Evolutionary conservation across 1,284 basidiomycete genomes (phyloP).

Genomic region (Tilletia caries): DNA sequence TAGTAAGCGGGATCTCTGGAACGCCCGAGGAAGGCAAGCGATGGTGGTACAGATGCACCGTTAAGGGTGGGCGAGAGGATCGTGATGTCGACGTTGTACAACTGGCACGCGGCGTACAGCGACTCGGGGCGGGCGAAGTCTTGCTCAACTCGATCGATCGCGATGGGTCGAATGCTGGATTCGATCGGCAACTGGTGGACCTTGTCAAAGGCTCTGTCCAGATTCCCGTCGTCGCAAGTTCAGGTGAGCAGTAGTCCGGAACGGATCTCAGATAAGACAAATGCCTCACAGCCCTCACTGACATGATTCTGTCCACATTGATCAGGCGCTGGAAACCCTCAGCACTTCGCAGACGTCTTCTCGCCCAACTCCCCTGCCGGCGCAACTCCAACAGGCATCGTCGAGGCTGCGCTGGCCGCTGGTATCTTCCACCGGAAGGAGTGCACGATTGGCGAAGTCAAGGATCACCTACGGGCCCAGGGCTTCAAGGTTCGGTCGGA

Average conservation of each 20-base stretch:
- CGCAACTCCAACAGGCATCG: slow-evolving; percentile 53
- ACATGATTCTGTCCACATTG: neutral
- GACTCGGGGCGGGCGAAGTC: slow-evolving; percentile 89
- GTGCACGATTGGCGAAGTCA: slow-evolving; percentile 62
- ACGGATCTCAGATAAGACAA: neutral
- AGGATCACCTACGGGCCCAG: slow-evolving; percentile 44
- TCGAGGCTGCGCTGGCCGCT: slow-evolving; percentile 90
- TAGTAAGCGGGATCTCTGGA: slow-evolving; percentile 54
- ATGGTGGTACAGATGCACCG: slow-evolving; percentile 98
- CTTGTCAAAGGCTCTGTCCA: slow-evolving; percentile 70
- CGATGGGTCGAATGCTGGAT: slow-evolving; percentile 88
- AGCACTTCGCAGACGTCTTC: slow-evolving; percentile 78
- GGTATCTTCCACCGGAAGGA: slow-evolving; percentile 95
- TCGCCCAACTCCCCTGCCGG: slow-evolving; percentile 13
- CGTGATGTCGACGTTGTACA: slow-evolving; percentile 89
- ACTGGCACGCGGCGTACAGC: slow-evolving; percentile 81
- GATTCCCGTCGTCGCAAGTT: slow-evolving; percentile 92
- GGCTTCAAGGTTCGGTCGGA: slow-evolving; percentile 42
- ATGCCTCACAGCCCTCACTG: neutral
- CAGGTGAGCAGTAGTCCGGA: slow-evolving; percentile 56
- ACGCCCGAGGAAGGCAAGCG: slow-evolving; percentile 63
- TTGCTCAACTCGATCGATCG: slow-evolving; percentile 94
- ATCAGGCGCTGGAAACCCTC: slow-evolving; percentile 68
- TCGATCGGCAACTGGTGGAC: slow-evolving; percentile 77
- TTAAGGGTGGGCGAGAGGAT: slow-evolving; percentile 82